Evolutionary conservation across 306 rosid species (phyloP), one percentile per base, ranked within the genome.

Genomic region (Vigna hirtella): DNA sequence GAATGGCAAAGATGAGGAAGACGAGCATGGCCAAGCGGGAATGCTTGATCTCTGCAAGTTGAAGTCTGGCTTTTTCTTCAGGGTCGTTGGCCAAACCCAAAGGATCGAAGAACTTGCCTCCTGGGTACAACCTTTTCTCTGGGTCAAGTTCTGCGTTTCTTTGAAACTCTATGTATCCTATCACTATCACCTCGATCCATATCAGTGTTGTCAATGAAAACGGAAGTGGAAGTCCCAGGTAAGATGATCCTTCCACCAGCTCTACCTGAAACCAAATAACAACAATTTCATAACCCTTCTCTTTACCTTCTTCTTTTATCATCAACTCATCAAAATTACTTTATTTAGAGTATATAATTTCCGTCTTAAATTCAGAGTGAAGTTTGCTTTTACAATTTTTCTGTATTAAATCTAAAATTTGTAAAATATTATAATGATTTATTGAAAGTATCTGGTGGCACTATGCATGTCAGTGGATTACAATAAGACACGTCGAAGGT

Each of bases 41-140:
- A 73, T 93, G 97, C 85, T 93, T 90, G 85, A 93, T 87, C 82
- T 93, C 97, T 9, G 97, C 96, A 5, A 93, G 68, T 72, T 93
- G 96, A 72, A 93, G 97, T 51, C 92, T 87, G 4, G 59, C 93
- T 42, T 68, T 85, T 82, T 90, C 92, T 16, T 86, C 90, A 0
- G 96, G 93, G 63, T 87, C 91, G 0, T 30, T 42, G 7, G 96
- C 88, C 72, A 93, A 72, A 3, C 93, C 93, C 4, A 93, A 72
- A 2, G 96, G 97, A 67, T 93, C 97, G 3, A 93, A 93, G 86
- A 84, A 93, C 47, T 79, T 77, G 6, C 97, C 97, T 0, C 97
- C 96, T 0, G 96, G 97, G 83, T 93, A 93, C 34, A 93, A 12
- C 88, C 96, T 87, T 74, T 73, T 90, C 85, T 93, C 96, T 14